Conservation (phyloP, 2,329 filamentous ascomycete genomes). For the Pezicula radicicola region DNA sequence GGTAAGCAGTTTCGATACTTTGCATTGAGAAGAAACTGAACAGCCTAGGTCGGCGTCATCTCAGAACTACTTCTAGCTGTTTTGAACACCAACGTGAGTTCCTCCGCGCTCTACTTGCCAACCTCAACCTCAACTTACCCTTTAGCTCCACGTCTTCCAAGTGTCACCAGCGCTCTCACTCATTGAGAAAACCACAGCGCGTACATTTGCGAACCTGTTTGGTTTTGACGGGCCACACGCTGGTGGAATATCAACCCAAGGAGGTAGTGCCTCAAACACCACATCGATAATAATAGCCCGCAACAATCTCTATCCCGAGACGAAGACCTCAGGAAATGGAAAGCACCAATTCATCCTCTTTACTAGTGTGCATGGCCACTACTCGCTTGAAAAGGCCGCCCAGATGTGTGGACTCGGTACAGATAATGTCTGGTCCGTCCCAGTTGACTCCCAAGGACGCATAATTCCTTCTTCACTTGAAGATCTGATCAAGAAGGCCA, state of each 20-base stretch:
- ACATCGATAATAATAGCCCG: conserved; percentile 84
- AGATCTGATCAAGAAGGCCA: conserved; percentile 57
- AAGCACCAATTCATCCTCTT: conserved; percentile 72
- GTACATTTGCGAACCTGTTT: conserved; percentile 71
- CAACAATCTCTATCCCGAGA: conserved; percentile 78
- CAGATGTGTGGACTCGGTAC: conserved; percentile 83
- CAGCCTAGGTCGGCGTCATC: conserved; percentile 67
- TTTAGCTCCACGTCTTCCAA: conserved; percentile 81
- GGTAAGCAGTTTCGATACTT: conserved; percentile 38
- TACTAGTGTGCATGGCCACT: conserved; percentile 88
- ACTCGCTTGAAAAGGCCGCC: conserved; percentile 93
- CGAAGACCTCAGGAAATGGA: conserved; percentile 70
- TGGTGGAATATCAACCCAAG: conserved; percentile 70
- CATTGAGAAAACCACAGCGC: conserved; percentile 80
- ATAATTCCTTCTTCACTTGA: conserved; percentile 70
- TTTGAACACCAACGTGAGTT: conserved; percentile 80
- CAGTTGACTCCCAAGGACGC: conserved; percentile 68
- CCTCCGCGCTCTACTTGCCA: background rate
- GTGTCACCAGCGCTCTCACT: conserved; percentile 86
- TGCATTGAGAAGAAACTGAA: background rate
- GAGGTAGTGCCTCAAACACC: conserved; percentile 80
- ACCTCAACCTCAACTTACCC: conserved; percentile 4
- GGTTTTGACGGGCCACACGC: conserved; percentile 66
- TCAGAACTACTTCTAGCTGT: conserved; percentile 81
- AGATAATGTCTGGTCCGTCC: conserved; percentile 67